A percentile compares a stretch with the other conserved stretches of the same genome.
phyloP scores from a whole-genome alignment of 2,329 filamentous ascomycete genomes.

The Lasiodiplodia sp. region DNA sequence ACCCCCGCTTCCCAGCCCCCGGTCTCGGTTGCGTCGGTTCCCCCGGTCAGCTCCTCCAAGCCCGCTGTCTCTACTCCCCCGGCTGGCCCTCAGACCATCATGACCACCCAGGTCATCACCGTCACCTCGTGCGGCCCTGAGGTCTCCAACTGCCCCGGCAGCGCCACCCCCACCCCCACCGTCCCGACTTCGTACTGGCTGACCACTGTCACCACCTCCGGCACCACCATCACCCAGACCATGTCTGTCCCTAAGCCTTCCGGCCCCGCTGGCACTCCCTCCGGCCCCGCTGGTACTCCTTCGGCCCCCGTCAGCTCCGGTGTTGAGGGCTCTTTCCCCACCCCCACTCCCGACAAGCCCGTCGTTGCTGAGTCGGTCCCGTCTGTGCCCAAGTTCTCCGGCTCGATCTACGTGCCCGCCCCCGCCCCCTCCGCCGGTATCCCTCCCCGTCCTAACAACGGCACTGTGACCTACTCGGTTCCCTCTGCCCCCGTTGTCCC shows the following conservation, averaged over 20 bases:
- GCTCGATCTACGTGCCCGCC: not conserved
- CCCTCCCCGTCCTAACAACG: slow-evolving; percentile 11
- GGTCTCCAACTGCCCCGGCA: slow-evolving; percentile 35
- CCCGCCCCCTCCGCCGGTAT: slow-evolving; percentile 14
- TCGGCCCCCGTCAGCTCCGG: not conserved
- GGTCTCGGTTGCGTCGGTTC: slow-evolving; percentile 5
- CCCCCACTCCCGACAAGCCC: slow-evolving; percentile 16
- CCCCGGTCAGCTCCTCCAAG: not conserved
- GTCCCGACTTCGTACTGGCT: not conserved
- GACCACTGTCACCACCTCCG: not conserved
- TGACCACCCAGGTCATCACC: slow-evolving; percentile 26
- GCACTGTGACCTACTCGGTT: slow-evolving; percentile 14
- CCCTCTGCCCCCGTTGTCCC: not conserved
- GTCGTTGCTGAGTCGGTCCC: slow-evolving; percentile 13
- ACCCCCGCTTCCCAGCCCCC: slow-evolving; percentile 1
- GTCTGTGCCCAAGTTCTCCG: not conserved
- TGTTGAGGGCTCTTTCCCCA: not conserved
- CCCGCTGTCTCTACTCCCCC: slow-evolving; percentile 18
- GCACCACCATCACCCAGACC: not conserved
- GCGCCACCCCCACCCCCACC: slow-evolving; percentile 17
- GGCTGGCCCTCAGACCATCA: slow-evolving; percentile 5
- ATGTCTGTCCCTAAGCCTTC: not conserved
- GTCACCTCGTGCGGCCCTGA: slow-evolving; percentile 25
- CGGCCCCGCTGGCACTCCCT: not conserved
- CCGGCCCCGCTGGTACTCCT: not conserved